Percentiles rank a stretch among this genome's conserved stretches.
Conservation (phyloP, 2,329 filamentous ascomycete species). For the Penicillium vulpinum region DNA sequence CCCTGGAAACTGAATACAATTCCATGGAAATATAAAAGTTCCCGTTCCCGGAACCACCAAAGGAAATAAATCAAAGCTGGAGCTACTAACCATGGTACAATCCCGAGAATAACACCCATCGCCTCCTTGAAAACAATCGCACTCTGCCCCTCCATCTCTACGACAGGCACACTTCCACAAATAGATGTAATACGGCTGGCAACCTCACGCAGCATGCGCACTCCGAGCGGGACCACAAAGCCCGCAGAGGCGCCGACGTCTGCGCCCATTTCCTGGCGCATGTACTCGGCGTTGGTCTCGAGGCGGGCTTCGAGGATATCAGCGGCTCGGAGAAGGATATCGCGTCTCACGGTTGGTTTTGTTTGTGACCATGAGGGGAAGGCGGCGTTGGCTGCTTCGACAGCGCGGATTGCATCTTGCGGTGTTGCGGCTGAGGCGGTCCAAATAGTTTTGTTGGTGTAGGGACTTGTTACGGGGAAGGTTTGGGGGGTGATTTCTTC, state of each 20-base stretch:
- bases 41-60: not conserved
- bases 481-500: constrained; percentile 32
- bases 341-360: constrained; percentile 61
- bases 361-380: constrained; percentile 67
- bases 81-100: constrained; percentile 69
- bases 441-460: constrained; percentile 53
- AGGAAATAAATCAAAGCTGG: not conserved
- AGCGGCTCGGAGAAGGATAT: constrained; percentile 69
- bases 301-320: constrained; percentile 50
- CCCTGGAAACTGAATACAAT: not conserved
- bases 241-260: constrained; percentile 34
- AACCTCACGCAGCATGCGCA: constrained; percentile 49
- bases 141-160: constrained; percentile 52
- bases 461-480: constrained; percentile 56
- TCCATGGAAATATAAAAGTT: not conserved
- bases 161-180: constrained; percentile 51
- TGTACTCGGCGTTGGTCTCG: constrained; percentile 59
- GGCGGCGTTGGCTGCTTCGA: constrained; percentile 61
- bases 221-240: constrained; percentile 33
- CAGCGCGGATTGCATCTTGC: constrained; percentile 44
- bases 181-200: constrained; percentile 51
- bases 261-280: constrained; percentile 58
- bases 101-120: constrained; percentile 72
- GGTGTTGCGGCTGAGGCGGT: constrained; percentile 55
- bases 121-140: constrained; percentile 72